Base-by-base conservation (phyloP, 331 rosid species). In the Pyracantha coccinea region DNA sequence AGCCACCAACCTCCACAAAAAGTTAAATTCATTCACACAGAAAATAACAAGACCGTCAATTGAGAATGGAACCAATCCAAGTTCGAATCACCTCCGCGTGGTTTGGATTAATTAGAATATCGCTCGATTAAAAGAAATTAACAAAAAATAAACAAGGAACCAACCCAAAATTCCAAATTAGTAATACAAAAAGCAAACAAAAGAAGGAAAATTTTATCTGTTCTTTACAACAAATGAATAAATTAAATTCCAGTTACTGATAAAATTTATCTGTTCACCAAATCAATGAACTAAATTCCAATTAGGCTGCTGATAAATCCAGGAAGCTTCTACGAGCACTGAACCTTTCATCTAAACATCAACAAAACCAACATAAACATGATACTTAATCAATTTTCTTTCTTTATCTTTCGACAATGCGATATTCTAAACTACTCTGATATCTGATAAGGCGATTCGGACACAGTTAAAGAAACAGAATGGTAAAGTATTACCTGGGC, bases 401-500 rank as follows among this genome's bases (percentile, higher is more conserved):
- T 57, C 4, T 17, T 50, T 50, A 47, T 16, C 8, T 16, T 50
- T 1, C 3, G 0, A 50, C 20, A 17, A 47, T 0, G 3, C 54
- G 54, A 16, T 47, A 47, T 15, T 47, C n/a, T 2, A 50, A 50
- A 50, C 55, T 50, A 50, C 55, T 28, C 45, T 38, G 0, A 41
- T 41, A 3, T 11, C 47, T 15, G 44, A 9, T 38, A 1, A 38
- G 44, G 44, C 13, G 13, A 38, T 38, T 38, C 44, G 44, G 44
- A 38, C 4, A 38, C 44, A 3, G 44, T 38, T 38, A 38, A 50
- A 50, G 20, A 64, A 21, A 64, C 31, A 68, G 32, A 8, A 68
- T 7, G 27, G 23, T 32, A 54, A 17, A 50, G 9, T 12, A 41
- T 15, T 41, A 41, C 6, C 98, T 89, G 79, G 98, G 97, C 88